Base-by-base conservation (phyloP, 495 filamentous ascomycete genomes). In the Antarctomyces pellizariae region DNA sequence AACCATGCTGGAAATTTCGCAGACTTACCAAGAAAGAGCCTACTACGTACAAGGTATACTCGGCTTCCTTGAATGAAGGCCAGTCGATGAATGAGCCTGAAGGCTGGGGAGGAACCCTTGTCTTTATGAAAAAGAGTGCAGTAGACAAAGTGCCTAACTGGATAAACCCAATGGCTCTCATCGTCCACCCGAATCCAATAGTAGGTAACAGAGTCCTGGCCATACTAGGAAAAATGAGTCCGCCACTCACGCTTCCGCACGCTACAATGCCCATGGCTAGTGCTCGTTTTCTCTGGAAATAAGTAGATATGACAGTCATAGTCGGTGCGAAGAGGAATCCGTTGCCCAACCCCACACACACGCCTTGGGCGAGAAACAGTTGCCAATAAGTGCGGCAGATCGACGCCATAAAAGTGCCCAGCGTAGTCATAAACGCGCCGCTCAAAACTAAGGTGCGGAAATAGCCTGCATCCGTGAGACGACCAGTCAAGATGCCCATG, bases 171-270 rank as follows among this genome's bases (percentile, higher is more conserved):
- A 26, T 25, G 24, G 84, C 49, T 3, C 78, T 58, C 25, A 86
- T 59, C 0, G 78, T 74, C 77, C 76, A 82, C 4, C 53, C 54
- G 43, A 83, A 89, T 18, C 80, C 79, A n/a, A 75, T 47, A 1
- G 32, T 42, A 0, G 72, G 69, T 4, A 82, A 36, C 15, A 89
- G 48, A 23, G 63, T 57, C 36, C 70, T 60, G 9, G 74, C 64
- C 21, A 91, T 65, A 13, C 62, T 52, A 0, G 77, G 71, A 34
- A 78, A 80, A 1, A 90, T 47, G 3, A 90, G 41, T 1, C 79
- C 79, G 3, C 83, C 80, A 0, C 67, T 69, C 0, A 67, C 71
- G 13, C 58, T 65, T 0, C 82, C 82, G 8, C 53, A 59, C 0
- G 74, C 70, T 0, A 49, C 53, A 9, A 77, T 43, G 2, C 68